phyloP scores from a whole-genome alignment of 768 basidiomycete species.

The Ramaria rubella region DNA sequence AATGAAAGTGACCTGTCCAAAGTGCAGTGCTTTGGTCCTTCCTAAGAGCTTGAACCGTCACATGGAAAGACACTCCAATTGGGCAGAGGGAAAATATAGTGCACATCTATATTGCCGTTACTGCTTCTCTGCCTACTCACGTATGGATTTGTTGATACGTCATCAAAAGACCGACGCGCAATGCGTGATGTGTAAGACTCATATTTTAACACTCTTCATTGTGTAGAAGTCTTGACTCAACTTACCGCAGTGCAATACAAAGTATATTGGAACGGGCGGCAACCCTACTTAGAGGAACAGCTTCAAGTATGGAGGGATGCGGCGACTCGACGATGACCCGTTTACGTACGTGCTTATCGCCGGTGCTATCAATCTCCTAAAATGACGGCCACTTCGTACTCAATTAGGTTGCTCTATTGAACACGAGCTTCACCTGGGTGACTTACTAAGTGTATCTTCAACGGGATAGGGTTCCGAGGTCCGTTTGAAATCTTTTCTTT shows the following conservation, averaged over 20 bases:
- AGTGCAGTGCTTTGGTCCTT: not conserved
- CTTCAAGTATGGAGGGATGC: not conserved
- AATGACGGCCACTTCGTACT: no score
- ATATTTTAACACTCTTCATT: not conserved
- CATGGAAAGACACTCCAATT: slow-evolving; percentile 1
- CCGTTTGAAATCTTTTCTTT: no score
- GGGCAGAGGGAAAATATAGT: not conserved
- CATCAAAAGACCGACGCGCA: slow-evolving; percentile 6
- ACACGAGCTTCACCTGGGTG: not conserved
- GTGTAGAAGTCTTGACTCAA: not conserved
- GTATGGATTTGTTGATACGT: not conserved
- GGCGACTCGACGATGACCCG: no score
- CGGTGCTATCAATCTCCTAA: no score
- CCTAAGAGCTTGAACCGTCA: not conserved
- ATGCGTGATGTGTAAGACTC: not conserved
- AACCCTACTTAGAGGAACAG: not conserved
- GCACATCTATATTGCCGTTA: slow-evolving; percentile 1
- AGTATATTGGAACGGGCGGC: not conserved
- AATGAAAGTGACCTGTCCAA: not conserved
- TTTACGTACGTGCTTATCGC: no score
- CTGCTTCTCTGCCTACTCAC: not conserved
- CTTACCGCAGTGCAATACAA: not conserved
- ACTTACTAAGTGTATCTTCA: no score
- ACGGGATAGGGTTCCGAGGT: no score
- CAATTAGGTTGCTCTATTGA: no score